Evolutionary conservation across 441 rosid genomes (phyloP).

Genomic region (Brassica balearica): DNA sequence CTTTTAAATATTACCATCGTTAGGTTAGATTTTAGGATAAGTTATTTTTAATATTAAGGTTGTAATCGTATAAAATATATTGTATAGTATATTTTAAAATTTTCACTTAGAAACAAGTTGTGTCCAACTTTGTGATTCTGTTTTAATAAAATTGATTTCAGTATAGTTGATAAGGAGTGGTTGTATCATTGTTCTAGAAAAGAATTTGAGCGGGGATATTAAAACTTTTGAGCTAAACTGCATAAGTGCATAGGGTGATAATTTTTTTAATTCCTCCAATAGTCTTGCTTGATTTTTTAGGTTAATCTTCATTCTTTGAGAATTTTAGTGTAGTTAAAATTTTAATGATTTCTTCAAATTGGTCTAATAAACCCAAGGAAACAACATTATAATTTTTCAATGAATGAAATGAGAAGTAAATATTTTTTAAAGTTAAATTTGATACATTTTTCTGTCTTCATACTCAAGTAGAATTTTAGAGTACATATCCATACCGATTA

Average conservation of each 20-base stretch:
- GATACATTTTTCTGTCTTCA: background rate
- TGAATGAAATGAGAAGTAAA: background rate
- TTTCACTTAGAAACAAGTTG: background rate
- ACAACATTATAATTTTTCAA: background rate
- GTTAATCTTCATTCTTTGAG: background rate
- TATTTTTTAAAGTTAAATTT: slow-evolving; percentile 1
- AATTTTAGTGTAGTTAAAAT: background rate
- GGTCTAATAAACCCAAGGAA: background rate
- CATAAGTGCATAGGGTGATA: background rate
- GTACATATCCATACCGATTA: background rate
- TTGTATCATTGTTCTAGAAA: background rate
- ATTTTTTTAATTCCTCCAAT: background rate
- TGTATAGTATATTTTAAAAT: too few species aligned
- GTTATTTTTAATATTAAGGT: background rate
- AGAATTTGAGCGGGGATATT: background rate
- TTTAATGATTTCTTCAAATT: background rate
- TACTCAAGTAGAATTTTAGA: slow-evolving; percentile 1
- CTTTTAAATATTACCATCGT: background rate
- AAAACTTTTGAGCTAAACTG: background rate
- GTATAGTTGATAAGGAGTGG: background rate
- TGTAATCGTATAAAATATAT: background rate
- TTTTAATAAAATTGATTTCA: background rate
- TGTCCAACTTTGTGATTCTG: background rate
- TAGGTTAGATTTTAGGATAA: background rate
- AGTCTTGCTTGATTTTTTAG: background rate